Base-by-base conservation (phyloP, 768 basidiomycete species). In the Lactifluus pinguis region DNA sequence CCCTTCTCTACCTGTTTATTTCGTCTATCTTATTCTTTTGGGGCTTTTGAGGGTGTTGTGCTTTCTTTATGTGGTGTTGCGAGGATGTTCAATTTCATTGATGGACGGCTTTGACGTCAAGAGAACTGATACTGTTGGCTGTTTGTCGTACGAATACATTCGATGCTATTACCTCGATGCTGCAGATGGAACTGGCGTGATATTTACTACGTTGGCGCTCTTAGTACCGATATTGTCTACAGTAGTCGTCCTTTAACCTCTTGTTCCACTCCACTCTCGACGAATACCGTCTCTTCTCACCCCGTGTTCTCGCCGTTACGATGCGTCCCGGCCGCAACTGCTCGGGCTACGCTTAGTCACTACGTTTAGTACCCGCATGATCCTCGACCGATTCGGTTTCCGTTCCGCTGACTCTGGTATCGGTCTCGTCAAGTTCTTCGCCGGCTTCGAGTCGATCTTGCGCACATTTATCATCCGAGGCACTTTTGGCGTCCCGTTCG, bases 341-440 rank as follows among this genome's bases (percentile, higher is more conserved):
- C 9, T 9, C 32, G 32, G 32, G 25, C 47, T 25, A 8, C 47
- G 17, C 6, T 53, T 30, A n/a, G n/a, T n/a, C n/a, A n/a, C n/a
- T n/a, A 39, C 56, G 56, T 48, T 42, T 21, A 1, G 25, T 25
- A n/a, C n/a, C n/a, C 25, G 25, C 25, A 25, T 25, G 1, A 25
- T 60, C 61, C 55, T 61, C 47, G 55, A 55, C 65, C 50, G 66
- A 49, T 30, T 57, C 61, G 41, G 60, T 59, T 39, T 63, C 64
- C 25, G 21, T 49, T 25, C 42, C 19, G 10, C 17, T 30, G 25
- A 4, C 36, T n/a, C 49, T 48, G 15, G 25, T 45, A 6, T 65
- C 53, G 2, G 2, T 25, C 25, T 25, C 25, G 2, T 2, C 25
- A 2, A 25, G 25, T 25, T 14, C 60, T 19, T 54, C 55, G 13